These are phyloP conservation scores for Coffea eugenioides DNA, from an alignment of 257 asterid genomes.

Conservation along the genomic window DNA sequence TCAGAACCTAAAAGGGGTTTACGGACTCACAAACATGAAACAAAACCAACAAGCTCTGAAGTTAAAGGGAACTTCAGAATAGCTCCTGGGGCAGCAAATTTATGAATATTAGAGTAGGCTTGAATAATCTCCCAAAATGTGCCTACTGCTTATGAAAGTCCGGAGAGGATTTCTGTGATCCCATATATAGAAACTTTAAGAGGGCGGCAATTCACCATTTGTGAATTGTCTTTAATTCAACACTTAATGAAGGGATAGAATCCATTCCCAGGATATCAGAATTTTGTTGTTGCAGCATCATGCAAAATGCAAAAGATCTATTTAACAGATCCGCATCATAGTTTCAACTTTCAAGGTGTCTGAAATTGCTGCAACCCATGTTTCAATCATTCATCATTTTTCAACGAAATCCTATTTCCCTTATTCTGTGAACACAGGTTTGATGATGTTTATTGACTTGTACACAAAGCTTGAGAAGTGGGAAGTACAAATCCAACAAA, in stretches of 20 bases:
- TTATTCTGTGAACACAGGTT: neutral
- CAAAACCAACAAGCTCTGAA: neutral
- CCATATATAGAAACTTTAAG: neutral
- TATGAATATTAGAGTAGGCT: neutral
- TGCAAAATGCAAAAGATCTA: neutral
- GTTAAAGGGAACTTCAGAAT: neutral
- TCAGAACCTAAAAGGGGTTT: neutral
- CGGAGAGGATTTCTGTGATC: neutral
- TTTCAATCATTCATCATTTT: neutral
- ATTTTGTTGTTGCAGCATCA: neutral
- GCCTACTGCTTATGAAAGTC: neutral
- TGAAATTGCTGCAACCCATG: neutral
- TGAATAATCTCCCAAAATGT: neutral
- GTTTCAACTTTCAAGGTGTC: no score
- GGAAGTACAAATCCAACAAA: neutral
- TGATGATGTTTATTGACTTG: neutral
- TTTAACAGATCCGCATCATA: neutral
- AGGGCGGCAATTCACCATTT: neutral
- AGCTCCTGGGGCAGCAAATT: neutral
- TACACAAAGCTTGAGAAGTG: neutral
- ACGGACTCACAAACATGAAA: neutral
- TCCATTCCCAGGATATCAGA: neutral
- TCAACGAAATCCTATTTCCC: no score
- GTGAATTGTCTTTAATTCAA: neutral
- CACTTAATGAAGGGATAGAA: neutral